phyloP scores from a whole-genome alignment of 768 basidiomycete species.

The Daedalea quercina region DNA sequence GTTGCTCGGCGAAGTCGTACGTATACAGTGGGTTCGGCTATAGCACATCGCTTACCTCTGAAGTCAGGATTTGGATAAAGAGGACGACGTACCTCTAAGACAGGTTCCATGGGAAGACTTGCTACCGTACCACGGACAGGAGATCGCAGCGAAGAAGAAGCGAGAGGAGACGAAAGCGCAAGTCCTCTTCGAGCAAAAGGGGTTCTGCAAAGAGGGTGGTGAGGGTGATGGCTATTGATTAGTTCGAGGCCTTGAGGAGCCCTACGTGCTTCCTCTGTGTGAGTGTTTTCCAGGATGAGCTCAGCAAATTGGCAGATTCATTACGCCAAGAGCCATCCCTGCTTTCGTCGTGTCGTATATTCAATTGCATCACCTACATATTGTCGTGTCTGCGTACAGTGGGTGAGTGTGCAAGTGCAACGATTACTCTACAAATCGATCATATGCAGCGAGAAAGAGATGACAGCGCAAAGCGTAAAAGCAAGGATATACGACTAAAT shows the following conservation, averaged over 20 bases:
- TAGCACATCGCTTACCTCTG: neutral
- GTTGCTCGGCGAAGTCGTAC: constrained; percentile 89
- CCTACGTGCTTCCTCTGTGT: neutral
- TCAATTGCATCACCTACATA: neutral
- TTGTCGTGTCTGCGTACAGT: neutral
- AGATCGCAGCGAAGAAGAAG: constrained; percentile 66
- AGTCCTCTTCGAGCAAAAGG: constrained; percentile 75
- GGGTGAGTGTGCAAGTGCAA: neutral
- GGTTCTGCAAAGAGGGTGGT: constrained; percentile 92
- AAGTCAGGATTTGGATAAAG: constrained; percentile 80
- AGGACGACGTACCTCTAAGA: constrained; percentile 79
- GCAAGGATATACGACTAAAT: neutral
- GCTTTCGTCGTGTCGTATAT: constrained; percentile 14
- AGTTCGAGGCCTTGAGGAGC: no score
- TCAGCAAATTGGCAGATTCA: constrained; percentile 28
- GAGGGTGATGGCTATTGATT: constrained; percentile 92
- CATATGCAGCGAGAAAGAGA: neutral
- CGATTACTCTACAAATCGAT: neutral
- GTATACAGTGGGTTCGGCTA: constrained; percentile 25
- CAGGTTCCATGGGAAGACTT: constrained; percentile 69
- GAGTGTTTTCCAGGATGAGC: constrained; percentile 5
- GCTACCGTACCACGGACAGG: constrained; percentile 65
- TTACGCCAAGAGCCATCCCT: constrained; percentile 24
- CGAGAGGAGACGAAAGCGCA: constrained; percentile 82
- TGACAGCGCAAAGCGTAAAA: neutral